Percentiles rank a stretch among this genome's conserved stretches.
These are phyloP conservation scores for Gossypium arboreum DNA, from an alignment of 345 rosid species.

Conservation along the genomic window DNA sequence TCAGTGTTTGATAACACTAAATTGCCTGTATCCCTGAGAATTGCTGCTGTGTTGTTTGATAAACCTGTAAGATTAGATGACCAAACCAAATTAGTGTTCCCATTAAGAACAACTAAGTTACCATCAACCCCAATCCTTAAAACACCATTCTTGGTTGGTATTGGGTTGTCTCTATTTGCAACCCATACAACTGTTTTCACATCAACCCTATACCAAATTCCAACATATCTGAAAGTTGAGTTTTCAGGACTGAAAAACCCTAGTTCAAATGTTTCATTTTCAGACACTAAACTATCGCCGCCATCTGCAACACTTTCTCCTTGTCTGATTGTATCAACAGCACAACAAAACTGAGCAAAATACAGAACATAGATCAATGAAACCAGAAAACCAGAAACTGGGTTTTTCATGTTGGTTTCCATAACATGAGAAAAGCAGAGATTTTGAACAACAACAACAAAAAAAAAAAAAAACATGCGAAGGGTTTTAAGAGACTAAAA, in stretches of 20 bases:
- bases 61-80: conserved; percentile 30
- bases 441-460: not conserved
- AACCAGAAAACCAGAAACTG: conserved; percentile 17
- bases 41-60: conserved; percentile 34
- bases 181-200: conserved; percentile 49
- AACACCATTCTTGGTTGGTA: conserved; percentile 39
- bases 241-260: conserved; percentile 56
- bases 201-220: conserved; percentile 56
- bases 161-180: conserved; percentile 58
- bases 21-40: conserved; percentile 33
- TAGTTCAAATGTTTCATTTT: conserved; percentile 34
- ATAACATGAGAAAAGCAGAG: conserved; percentile 8
- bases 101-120: conserved; percentile 43
- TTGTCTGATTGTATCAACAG: conserved; percentile 29
- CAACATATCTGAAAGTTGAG: conserved; percentile 46
- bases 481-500: conserved; percentile 30
- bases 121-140: conserved; percentile 47
- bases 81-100: conserved; percentile 41
- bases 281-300: conserved; percentile 39
- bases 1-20: conserved; percentile 24
- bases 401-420: conserved; percentile 14
- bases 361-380: conserved; percentile 21
- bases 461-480: not conserved
- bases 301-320: conserved; percentile 44
- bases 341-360: conserved; percentile 23